phyloP scores from a whole-genome alignment of 75 land plant genomes.

The Cupressus sempervirens region DNA sequence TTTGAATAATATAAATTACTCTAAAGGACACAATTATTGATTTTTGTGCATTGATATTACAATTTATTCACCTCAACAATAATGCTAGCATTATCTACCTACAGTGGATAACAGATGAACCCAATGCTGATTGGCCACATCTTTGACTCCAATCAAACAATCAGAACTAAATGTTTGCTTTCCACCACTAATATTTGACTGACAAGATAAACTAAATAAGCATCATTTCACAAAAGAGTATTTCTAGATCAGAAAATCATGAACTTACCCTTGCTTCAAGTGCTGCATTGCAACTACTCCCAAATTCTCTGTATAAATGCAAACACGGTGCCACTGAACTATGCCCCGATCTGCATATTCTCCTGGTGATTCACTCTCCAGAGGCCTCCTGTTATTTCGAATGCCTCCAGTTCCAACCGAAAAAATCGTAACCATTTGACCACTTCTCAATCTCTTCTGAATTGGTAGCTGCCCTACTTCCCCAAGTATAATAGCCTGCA shows the following conservation, averaged over 20 bases:
- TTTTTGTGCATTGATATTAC: background rate
- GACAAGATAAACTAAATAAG: background rate
- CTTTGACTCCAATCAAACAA: background rate
- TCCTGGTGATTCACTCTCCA: constrained; percentile 65
- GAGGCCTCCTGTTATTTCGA: constrained; percentile 65
- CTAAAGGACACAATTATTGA: background rate
- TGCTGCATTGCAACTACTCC: constrained; percentile 49
- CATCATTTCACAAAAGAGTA: background rate
- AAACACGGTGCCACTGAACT: constrained; percentile 92
- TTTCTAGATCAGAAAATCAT: background rate
- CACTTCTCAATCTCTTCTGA: constrained; percentile 69
- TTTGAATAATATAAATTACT: background rate
- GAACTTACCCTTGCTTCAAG: constrained; percentile 62
- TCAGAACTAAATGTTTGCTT: background rate
- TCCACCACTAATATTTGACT: background rate
- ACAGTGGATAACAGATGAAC: background rate
- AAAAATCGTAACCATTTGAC: constrained; percentile 56
- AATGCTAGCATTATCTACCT: background rate
- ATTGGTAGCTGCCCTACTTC: constrained; percentile 75
- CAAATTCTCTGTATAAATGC: constrained; percentile 56
- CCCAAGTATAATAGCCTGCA: constrained; percentile 85
- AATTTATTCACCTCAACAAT: background rate
- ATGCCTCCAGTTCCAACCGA: constrained; percentile 94
- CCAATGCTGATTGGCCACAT: background rate
- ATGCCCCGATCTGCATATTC: constrained; percentile 77